These are phyloP conservation scores for Glycine latifolia DNA, from an alignment of 306 rosid genomes.

Conservation along the genomic window DNA sequence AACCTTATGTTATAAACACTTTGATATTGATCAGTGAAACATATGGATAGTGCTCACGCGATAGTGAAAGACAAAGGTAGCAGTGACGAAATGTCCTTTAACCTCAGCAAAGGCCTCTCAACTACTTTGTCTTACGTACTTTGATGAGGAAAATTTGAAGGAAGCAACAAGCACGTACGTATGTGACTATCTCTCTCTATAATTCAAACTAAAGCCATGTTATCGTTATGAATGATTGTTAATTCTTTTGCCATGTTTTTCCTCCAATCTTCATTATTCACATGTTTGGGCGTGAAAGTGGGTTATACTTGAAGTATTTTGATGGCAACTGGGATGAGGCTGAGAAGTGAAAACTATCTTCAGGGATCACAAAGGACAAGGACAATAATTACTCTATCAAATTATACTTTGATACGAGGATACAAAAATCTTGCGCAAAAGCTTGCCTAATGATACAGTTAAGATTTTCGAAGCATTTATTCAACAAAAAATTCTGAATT, in stretches of 20 bases:
- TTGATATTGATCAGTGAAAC: constrained; percentile 3
- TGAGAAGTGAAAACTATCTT: constrained; percentile 32
- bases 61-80: background rate
- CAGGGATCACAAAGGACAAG: constrained; percentile 10
- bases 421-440: too few species aligned
- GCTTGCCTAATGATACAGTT: too few species aligned
- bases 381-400: background rate
- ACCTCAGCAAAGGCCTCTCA: constrained; percentile 30
- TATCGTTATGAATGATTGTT: too few species aligned
- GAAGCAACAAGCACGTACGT: background rate
- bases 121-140: constrained; percentile 25
- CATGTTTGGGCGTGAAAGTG: background rate
- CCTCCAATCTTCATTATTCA: background rate
- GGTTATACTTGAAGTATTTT: constrained; percentile 43
- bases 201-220: background rate
- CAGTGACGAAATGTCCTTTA: background rate
- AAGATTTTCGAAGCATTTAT: too few species aligned
- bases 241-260: background rate
- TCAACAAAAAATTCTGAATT: too few species aligned
- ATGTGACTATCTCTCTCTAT: background rate
- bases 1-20: background rate
- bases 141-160: too few species aligned
- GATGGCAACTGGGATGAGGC: constrained; percentile 56
- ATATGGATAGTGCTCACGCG: background rate
- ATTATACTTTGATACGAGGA: constrained; percentile 53